These are phyloP conservation scores for Ascodesmis nigricans DNA, from an alignment of 495 filamentous ascomycete genomes.

Conservation along the genomic window DNA sequence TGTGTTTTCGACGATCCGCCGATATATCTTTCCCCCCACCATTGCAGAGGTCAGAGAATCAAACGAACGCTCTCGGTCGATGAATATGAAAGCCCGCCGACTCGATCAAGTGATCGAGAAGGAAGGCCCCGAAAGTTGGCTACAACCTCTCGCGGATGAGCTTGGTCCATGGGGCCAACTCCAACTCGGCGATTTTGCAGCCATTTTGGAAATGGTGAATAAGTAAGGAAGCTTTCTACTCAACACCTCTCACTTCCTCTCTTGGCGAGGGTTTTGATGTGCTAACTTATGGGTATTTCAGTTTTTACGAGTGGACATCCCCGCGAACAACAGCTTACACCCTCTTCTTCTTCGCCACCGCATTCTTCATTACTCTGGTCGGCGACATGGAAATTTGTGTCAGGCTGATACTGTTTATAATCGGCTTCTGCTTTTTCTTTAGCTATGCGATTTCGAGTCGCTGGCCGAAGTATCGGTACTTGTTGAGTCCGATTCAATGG, in stretches of 20 bases:
- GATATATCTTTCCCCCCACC: conserved; percentile 21
- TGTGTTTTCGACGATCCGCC: conserved; percentile 24
- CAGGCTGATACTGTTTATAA: conserved; percentile 24
- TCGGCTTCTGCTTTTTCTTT: conserved; percentile 25
- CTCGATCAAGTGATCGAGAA: conserved; percentile 28
- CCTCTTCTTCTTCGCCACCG: conserved; percentile 21
- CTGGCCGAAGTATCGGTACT: conserved; percentile 25
- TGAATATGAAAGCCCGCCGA: conserved; percentile 16
- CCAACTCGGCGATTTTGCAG: conserved; percentile 27
- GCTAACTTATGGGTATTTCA: conserved; percentile 5
- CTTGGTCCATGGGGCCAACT: conserved; percentile 25
- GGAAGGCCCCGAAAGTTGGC: conserved; percentile 25
- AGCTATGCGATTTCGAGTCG: conserved; percentile 25
- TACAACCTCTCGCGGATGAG: conserved; percentile 23
- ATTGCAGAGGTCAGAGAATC: conserved; percentile 23
- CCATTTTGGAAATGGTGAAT: conserved; percentile 24
- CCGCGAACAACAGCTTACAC: conserved; percentile 23
- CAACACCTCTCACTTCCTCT: neutral
- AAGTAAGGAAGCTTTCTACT: conserved; percentile 17
- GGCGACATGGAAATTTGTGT: conserved; percentile 23
- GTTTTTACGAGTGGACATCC: conserved; percentile 27
- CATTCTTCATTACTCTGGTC: conserved; percentile 21
- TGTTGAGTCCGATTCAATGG: conserved; percentile 26
- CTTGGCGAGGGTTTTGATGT: neutral
- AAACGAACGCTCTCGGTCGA: conserved; percentile 20